Base-by-base conservation (phyloP, 768 basidiomycete genomes). In the Suillus spraguei region DNA sequence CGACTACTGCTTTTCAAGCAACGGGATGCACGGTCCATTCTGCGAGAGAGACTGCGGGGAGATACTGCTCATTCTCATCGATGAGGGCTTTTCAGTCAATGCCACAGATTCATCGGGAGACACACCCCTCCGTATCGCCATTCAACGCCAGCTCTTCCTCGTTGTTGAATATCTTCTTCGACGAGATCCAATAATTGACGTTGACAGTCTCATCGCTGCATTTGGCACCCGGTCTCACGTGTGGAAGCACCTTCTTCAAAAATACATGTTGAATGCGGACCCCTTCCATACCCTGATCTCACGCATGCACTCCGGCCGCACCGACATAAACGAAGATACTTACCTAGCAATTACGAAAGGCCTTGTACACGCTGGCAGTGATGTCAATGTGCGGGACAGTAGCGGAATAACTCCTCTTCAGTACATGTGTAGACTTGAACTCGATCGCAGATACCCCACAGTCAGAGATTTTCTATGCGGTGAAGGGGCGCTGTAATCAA, bases 361-460 rank as follows among this genome's bases (percentile, higher is more conserved):
- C 6, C 52, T 69, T 1, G 24, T 65, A 3, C 54, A 24, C 0
- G 60, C 35, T 36, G 69, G 69, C 1, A 60, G 69, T 9, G 38
- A 65, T 17, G 66, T 64, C 2, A 62, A 62, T 36, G 3, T 11
- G 4, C 4, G 14, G 14, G 35, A 50, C 35, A 3, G 17, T 1
- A 4, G 33, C 0, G 60, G 62, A 0, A 42, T 49, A 13, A 60
- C 66, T 16, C 32, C 66, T 9, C 54, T 70, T 9, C 39, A 68
- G 52, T 10, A 53, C 5, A 53, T 53, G 52, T 11, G 4, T 20
- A 53, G 10, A 33, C 52, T 53, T 33, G 32, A 33, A 53, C 17
- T 53, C 1, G 52, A 53, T 20, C 32, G 0, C 33, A 10, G 32
- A 53, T 53, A 53, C 17, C 52, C 32, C 33, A 5, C 17, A 11